Conservation (phyloP, 108 stramenopile genomes). For the Skeletonema menzelii region DNA sequence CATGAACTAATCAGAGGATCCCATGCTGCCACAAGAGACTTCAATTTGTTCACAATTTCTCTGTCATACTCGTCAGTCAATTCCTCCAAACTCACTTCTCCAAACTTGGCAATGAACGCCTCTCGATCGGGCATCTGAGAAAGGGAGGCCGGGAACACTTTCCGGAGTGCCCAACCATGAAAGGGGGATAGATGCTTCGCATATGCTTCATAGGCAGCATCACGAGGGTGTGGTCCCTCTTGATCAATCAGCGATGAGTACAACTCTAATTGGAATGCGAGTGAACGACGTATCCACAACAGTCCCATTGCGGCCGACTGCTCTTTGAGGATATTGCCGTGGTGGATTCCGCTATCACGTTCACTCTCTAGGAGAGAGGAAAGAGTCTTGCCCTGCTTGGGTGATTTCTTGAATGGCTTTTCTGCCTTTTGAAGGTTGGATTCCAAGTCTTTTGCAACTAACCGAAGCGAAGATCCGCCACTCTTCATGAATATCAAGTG, state of each 20-base stretch:
- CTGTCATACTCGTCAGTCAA: conserved; percentile 28
- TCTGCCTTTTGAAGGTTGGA: conserved; percentile 58
- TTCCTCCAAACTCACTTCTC: conserved; percentile 35
- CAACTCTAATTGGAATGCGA: conserved; percentile 57
- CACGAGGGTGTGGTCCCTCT: conserved; percentile 16
- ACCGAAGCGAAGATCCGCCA: conserved; percentile 33
- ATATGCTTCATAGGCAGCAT: conserved; percentile 47
- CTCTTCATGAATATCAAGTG: conserved; percentile 43
- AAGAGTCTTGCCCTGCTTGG: conserved; percentile 31
- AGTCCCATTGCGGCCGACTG: conserved; percentile 63
- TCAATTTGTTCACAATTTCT: conserved; percentile 38
- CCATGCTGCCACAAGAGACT: conserved; percentile 37
- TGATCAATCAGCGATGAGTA: conserved; percentile 31
- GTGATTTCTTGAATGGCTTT: conserved; percentile 34
- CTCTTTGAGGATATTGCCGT: conserved; percentile 46
- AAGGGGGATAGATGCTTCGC: conserved; percentile 33
- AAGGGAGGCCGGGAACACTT: conserved; percentile 50
- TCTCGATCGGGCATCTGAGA: conserved; percentile 39
- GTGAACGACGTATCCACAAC: conserved; percentile 59
- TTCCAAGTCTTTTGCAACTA: conserved; percentile 57
- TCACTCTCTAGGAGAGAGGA: conserved; percentile 41
- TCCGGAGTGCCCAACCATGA: conserved; percentile 56
- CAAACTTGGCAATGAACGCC: conserved; percentile 49
- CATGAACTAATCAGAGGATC: conserved; percentile 42
- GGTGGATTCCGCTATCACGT: conserved; percentile 33